Evolutionary conservation across 371 early-diverging fungal genomes (phyloP), one percentile per base, ranked within the genome.

Genomic region (Apophysomyces variabilis): DNA sequence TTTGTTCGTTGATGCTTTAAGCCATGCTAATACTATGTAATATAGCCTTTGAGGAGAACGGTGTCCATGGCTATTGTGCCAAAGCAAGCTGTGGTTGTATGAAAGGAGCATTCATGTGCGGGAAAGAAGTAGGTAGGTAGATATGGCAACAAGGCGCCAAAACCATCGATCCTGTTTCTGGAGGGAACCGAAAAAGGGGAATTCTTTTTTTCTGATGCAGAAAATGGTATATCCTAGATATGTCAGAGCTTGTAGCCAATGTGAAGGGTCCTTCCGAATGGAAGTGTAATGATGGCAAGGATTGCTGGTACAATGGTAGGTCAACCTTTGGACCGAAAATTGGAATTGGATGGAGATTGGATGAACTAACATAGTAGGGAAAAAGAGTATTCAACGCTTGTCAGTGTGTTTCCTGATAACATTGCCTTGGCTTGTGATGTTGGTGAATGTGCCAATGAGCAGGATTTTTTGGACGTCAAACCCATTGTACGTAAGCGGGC

Each of bases 391-490:
- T 89, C 77, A 46, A 82, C 73, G 36, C 66, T 89, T 26, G 76
- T 74, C 6, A 73, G 61, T 32, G 69, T 89, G 1, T 87, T 89
- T 61, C 87, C 87, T 1, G 76, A 81, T 64, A 87, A 87, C n/a
- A 80, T 89, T 32, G 63, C 63, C 16, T 62, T 89, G 16, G 68
- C 71, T 38, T 89, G 89, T 61, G 72, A 74, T 65, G 84, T 83
- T 60, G 89, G 89, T 7, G 89, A 87, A 69, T 89, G 89, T 65
- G 87, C 78, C 32, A 82, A 78, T 67, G 73, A 78, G 58, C 77
- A 81, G 70, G 80, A 74, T 56, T 78, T 71, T 56, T 59, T 72
- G 47, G 79, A 80, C 57, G 77, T 66, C 11, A 67, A 62, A 5
- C 83, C 80, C 14, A 72, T 78, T 43, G 78, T 76, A 78, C 69